phyloP scores from a whole-genome alignment of 2,329 filamentous ascomycete species.

The Fusarium nematophilum region DNA sequence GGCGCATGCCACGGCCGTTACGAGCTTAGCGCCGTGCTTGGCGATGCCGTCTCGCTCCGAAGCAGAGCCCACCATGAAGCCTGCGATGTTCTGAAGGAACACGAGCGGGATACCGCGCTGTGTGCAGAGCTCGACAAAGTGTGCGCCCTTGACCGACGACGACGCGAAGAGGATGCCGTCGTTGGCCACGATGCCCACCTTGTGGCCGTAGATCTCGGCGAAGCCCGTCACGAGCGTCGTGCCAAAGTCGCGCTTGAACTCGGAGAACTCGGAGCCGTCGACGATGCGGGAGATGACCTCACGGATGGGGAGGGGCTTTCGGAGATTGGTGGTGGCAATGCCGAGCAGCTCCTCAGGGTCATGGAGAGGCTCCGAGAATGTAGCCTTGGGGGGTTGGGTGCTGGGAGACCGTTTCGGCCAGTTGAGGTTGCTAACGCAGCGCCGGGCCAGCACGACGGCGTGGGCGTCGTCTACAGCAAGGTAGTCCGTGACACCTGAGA shows the following conservation, averaged over 20 bases:
- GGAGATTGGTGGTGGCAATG: constrained; percentile 90
- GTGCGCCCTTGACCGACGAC: constrained; percentile 90
- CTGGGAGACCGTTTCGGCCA: constrained; percentile 70
- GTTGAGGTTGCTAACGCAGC: constrained; percentile 90
- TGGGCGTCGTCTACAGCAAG: constrained; percentile 95
- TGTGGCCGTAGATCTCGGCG: constrained; percentile 88
- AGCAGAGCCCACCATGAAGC: constrained; percentile 97
- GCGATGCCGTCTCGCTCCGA: constrained; percentile 96
- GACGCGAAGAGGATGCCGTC: constrained; percentile 95
- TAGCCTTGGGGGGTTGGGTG: constrained; percentile 50
- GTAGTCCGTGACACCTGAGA: constrained; percentile 95
- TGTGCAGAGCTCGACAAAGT: constrained; percentile 95
- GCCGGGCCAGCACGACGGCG: constrained; percentile 84
- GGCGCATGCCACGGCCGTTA: constrained; percentile 93
- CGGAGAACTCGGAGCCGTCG: constrained; percentile 88
- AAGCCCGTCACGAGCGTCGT: constrained; percentile 92
- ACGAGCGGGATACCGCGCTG: constrained; percentile 90
- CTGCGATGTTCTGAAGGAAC: constrained; percentile 96
- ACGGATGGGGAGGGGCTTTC: constrained; percentile 84
- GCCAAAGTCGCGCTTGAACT: constrained; percentile 95
- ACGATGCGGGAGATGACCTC: constrained; percentile 95
- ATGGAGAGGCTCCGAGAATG: constrained; percentile 82
- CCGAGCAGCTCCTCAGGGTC: constrained; percentile 83
- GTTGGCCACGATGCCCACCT: constrained; percentile 93
- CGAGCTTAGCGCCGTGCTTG: constrained; percentile 97